Conservation (phyloP, 2,329 filamentous ascomycete species). For the Hypomyces rosellus region DNA sequence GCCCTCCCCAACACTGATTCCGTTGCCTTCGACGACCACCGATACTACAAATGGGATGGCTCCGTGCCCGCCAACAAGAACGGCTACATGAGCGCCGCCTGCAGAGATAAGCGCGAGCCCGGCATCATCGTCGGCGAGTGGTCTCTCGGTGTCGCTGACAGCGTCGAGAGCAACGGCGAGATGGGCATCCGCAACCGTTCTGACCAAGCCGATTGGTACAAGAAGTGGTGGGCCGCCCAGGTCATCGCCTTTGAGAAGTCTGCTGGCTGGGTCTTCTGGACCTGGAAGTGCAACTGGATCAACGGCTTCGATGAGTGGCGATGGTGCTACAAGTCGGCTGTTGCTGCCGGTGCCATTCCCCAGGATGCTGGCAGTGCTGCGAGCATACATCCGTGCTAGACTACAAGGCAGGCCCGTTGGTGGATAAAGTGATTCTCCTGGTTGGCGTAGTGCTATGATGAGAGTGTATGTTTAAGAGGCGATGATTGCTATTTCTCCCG, state of each 20-base stretch:
- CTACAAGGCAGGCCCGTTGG: background rate
- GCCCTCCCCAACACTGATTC: constrained; percentile 36
- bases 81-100: constrained; percentile 46
- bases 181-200: constrained; percentile 32
- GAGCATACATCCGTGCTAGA: constrained; percentile 10
- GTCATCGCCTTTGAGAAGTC: constrained; percentile 47
- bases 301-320: constrained; percentile 39
- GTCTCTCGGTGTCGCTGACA: constrained; percentile 45
- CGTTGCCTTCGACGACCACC: constrained; percentile 52
- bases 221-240: constrained; percentile 51
- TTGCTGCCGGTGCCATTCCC: constrained; percentile 21
- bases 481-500: no score
- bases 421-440: no score
- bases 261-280: constrained; percentile 55
- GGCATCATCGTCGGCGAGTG: constrained; percentile 54
- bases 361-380: constrained; percentile 17
- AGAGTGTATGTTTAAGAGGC: no score
- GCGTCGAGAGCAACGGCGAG: constrained; percentile 37
- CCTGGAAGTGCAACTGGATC: constrained; percentile 43
- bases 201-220: constrained; percentile 44
- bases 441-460: no score
- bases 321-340: constrained; percentile 39
- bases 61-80: constrained; percentile 36
- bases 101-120: constrained; percentile 37
- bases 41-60: constrained; percentile 51